Evolutionary conservation across 495 filamentous ascomycete species (phyloP).

Genomic region (Chlorociboria aeruginascens): DNA sequence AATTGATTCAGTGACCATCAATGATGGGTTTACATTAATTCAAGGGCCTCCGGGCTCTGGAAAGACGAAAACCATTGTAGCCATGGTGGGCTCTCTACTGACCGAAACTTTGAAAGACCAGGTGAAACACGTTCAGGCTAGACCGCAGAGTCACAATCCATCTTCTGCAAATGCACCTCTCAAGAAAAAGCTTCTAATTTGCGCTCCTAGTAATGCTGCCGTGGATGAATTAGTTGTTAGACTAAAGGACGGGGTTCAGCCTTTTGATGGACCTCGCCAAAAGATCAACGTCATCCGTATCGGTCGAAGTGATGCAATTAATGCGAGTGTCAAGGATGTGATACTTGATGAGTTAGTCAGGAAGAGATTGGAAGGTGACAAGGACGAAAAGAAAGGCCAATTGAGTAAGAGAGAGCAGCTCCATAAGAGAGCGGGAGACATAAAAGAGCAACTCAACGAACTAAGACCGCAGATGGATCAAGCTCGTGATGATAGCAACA

Average conservation of each 20-base stretch:
- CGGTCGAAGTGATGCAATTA: constrained; percentile 90
- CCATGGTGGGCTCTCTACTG: constrained; percentile 83
- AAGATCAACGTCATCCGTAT: constrained; percentile 77
- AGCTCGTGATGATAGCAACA: constrained; percentile 49
- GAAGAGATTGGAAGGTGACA: constrained; percentile 44
- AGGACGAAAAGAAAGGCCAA: constrained; percentile 35
- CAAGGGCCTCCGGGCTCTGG: constrained; percentile 96
- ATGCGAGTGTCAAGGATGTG: constrained; percentile 77
- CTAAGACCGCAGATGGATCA: constrained; percentile 59
- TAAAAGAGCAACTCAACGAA: constrained; percentile 58
- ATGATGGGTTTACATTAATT: constrained; percentile 90
- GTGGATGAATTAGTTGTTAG: constrained; percentile 93
- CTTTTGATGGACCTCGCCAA: constrained; percentile 53
- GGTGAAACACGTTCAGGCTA: constrained; percentile 33
- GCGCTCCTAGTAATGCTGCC: constrained; percentile 92
- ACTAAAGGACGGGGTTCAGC: constrained; percentile 80
- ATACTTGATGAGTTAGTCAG: constrained; percentile 88
- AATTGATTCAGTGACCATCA: constrained; percentile 80
- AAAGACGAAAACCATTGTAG: constrained; percentile 96
- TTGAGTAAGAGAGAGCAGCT: constrained; percentile 60
- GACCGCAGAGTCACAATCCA: constrained; percentile 28
- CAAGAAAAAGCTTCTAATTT: constrained; percentile 80
- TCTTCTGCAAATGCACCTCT: neutral
- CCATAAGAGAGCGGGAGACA: constrained; percentile 66
- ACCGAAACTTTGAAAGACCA: constrained; percentile 41